Base-by-base conservation (phyloP, 768 basidiomycete species). In the Pilatotrama ljubarskyi region DNA sequence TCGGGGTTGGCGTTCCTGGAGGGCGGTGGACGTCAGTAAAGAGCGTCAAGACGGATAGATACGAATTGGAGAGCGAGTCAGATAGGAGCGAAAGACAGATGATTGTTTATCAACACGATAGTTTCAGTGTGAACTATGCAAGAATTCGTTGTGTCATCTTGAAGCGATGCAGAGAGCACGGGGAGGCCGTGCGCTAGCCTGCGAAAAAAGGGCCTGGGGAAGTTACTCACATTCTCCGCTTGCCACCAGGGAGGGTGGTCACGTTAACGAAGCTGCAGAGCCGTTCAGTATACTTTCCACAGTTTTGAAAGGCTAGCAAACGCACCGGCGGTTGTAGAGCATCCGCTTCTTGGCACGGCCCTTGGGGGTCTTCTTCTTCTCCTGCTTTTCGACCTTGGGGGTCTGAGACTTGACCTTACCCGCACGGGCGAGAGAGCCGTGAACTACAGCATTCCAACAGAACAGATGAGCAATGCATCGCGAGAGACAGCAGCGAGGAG, bases 61-160 rank as follows among this genome's bases (percentile, higher is more conserved):
- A 64, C 44, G 43, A 52, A n/a, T n/a, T n/a, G 57, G 59, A 37
- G 17, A 29, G 69, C 63, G 65, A 62, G 75, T 95, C 94, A 95
- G 93, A 95, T 95, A 95, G 93, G 93, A 95, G 94, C 93, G 94
- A 95, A 95, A 95, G 94, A 97, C 93, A 84, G 89, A 91, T 92
- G 87, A 66, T 80, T 84, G 77, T 76, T 82, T 88, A 77, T 94
- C 90, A 86, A 91, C 92, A 94, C 75, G 70, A 74, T 76, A 72
- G 37, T 75, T 91, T 96, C 93, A 87, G 93, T 86, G 91, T 95
- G 93, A 95, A 95, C 94, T 95, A 95, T 95, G 93, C 89, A 79
- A 74, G 76, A 67, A 77, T 74, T 72, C 69, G 66, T 3, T 65
- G 76, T 81, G 81, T 89, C 87, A 87, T 87, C 85, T 73, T 66